These are phyloP conservation scores for Entomortierella lignicola DNA, from an alignment of 192 early-diverging fungal species.

Conservation along the genomic window DNA sequence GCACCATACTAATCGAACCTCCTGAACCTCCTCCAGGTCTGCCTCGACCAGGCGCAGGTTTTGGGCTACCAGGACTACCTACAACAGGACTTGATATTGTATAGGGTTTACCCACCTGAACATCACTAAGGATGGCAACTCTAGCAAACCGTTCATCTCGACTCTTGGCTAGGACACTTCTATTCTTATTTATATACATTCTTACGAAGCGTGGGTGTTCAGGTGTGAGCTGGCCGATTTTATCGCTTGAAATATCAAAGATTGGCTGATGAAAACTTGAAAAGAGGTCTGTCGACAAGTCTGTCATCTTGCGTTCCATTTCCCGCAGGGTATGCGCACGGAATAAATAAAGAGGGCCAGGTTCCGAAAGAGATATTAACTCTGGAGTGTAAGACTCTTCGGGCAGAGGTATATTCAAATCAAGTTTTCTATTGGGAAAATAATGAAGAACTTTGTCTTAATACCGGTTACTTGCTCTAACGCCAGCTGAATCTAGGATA, in stretches of 20 bases:
- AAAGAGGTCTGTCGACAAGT: constrained; percentile 46
- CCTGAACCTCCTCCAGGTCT: not conserved
- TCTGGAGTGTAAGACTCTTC: constrained; percentile 38
- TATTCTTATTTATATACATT: constrained; percentile 48
- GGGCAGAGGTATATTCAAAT: constrained; percentile 13
- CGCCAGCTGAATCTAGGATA: too few relatives aligned
- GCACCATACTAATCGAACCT: constrained; percentile 31
- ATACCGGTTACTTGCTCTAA: too few relatives aligned
- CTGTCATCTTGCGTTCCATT: constrained; percentile 55
- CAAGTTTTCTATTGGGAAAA: constrained; percentile 13
- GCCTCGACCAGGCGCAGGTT: not conserved
- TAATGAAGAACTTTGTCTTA: not conserved
- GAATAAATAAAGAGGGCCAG: constrained; percentile 45
- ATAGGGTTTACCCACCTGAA: constrained; percentile 35
- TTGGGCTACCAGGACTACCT: not conserved
- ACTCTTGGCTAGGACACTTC: constrained; percentile 44
- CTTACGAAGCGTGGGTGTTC: constrained; percentile 34
- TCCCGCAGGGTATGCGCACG: constrained; percentile 44
- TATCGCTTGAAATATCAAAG: constrained; percentile 24
- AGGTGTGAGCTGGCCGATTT: constrained; percentile 35
- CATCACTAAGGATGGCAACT: constrained; percentile 41
- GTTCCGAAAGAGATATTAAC: constrained; percentile 31
- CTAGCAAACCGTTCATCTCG: constrained; percentile 46
- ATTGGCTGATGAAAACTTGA: constrained; percentile 42
- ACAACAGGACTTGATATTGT: constrained; percentile 3